Conservation (phyloP, 2,329 filamentous ascomycete genomes). For the Dactylellina haptotyla region DNA sequence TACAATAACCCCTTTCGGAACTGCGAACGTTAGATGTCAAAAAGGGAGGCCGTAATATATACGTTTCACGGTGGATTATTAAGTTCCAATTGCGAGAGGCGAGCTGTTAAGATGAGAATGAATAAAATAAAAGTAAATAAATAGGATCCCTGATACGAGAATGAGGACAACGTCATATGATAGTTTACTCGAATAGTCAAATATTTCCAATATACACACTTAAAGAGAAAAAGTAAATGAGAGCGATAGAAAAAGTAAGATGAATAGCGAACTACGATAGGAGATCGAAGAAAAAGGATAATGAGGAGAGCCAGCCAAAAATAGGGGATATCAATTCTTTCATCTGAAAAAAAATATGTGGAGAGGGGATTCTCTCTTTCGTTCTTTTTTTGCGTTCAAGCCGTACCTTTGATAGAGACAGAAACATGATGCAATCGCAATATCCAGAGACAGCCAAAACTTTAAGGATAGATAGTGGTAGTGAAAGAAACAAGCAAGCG, state of each 20-base stretch:
- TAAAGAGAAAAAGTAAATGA: conserved; percentile 13
- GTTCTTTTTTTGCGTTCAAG: conserved; percentile 7
- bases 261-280: neutral
- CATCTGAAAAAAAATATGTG: conserved; percentile 4
- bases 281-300: conserved; percentile 6
- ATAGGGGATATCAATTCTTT: conserved; percentile 12
- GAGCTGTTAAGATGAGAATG: neutral
- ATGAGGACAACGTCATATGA: conserved; percentile 51
- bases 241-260: neutral
- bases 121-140: neutral
- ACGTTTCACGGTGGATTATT: conserved; percentile 25
- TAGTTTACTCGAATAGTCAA: neutral
- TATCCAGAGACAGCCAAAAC: conserved; percentile 24
- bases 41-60: conserved; percentile 21
- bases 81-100: neutral
- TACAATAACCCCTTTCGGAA: conserved; percentile 4
- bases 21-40: conserved; percentile 23
- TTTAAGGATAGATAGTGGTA: neutral
- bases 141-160: conserved; percentile 36
- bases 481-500: conserved; percentile 5
- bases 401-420: conserved; percentile 12
- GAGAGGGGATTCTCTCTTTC: conserved; percentile 34
- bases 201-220: conserved; percentile 19
- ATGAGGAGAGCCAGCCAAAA: conserved; percentile 14
- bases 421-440: conserved; percentile 34